These are phyloP conservation scores for Leptographium flavum DNA, from an alignment of 2,329 filamentous ascomycete species.

Conservation along the genomic window DNA sequence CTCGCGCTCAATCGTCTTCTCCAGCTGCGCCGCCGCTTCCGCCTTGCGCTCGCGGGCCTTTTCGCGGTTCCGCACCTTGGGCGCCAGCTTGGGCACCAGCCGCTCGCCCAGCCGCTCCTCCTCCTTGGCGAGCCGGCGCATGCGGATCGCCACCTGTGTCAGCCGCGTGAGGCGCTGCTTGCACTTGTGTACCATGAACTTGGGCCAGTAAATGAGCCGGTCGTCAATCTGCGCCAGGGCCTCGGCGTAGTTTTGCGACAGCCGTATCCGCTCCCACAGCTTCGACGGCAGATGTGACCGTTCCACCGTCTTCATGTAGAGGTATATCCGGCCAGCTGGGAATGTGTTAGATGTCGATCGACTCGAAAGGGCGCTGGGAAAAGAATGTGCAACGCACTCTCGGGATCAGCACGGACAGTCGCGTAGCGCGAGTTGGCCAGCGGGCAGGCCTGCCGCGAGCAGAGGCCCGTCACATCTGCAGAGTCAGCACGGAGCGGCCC, in stretches of 20 bases:
- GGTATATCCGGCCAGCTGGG: constrained; percentile 52
- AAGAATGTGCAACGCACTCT: constrained; percentile 11
- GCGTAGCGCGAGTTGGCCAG: constrained; percentile 88
- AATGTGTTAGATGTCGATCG: background rate
- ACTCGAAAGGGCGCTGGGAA: background rate
- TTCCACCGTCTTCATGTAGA: constrained; percentile 94
- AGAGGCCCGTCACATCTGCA: constrained; percentile 23
- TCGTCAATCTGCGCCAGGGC: constrained; percentile 80
- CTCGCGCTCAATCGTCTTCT: constrained; percentile 89
- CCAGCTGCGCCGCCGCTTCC: constrained; percentile 78
- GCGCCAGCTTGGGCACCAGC: constrained; percentile 76
- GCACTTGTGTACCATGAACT: constrained; percentile 72
- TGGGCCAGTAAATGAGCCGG: constrained; percentile 82
- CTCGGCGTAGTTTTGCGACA: constrained; percentile 81
- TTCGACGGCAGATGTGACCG: constrained; percentile 77
- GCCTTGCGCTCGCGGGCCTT: constrained; percentile 55
- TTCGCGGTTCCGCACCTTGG: constrained; percentile 72
- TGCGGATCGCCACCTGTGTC: constrained; percentile 77
- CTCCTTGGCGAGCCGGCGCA: constrained; percentile 71
- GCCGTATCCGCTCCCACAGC: constrained; percentile 85
- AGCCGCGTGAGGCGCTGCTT: constrained; percentile 89
- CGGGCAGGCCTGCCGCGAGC: constrained; percentile 63
- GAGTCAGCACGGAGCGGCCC: background rate
- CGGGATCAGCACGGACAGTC: constrained; percentile 69
- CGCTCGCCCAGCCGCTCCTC: constrained; percentile 81